Conservation (phyloP, 164 flowering plant species). For the Nelumbo lutea region DNA sequence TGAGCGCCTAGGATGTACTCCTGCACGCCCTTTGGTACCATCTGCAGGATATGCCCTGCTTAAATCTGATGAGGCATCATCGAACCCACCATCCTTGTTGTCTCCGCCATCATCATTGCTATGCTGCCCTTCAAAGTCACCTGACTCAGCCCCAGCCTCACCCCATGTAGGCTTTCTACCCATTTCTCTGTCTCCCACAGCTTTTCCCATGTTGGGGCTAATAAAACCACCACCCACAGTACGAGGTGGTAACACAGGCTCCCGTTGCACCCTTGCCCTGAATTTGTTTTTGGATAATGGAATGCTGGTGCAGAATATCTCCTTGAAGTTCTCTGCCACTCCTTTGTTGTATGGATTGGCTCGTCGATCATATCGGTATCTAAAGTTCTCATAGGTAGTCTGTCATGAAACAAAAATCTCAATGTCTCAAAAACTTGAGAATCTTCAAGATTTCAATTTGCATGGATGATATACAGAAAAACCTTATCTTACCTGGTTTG, state of each 20-base stretch:
- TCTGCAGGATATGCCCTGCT: constrained; percentile 45
- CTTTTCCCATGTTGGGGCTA: constrained; percentile 63
- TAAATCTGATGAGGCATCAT: constrained; percentile 51
- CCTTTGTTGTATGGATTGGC: constrained; percentile 64
- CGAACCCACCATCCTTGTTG: constrained; percentile 46
- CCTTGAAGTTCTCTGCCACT: constrained; percentile 43
- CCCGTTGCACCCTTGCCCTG: constrained; percentile 49
- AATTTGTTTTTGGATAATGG: constrained; percentile 60
- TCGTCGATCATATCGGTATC: constrained; percentile 58
- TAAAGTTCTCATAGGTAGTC: constrained; percentile 71
- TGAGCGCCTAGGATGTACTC: constrained; percentile 63
- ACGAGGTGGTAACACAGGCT: constrained; percentile 39
- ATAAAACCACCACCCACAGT: constrained; percentile 48
- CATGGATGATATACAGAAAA: neutral
- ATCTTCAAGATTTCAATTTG: neutral
- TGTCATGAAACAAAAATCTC: constrained; percentile 29
- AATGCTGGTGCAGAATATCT: constrained; percentile 49
- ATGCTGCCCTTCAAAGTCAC: constrained; percentile 44
- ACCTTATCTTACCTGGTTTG: constrained; percentile 64
- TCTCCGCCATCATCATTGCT: constrained; percentile 38
- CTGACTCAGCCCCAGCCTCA: constrained; percentile 38
- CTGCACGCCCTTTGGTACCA: constrained; percentile 49
- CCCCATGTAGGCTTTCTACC: constrained; percentile 83
- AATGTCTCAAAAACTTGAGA: neutral
- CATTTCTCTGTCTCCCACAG: constrained; percentile 67